Evolutionary conservation across 345 rosid genomes (phyloP).

Genomic region (Linum tenue): DNA sequence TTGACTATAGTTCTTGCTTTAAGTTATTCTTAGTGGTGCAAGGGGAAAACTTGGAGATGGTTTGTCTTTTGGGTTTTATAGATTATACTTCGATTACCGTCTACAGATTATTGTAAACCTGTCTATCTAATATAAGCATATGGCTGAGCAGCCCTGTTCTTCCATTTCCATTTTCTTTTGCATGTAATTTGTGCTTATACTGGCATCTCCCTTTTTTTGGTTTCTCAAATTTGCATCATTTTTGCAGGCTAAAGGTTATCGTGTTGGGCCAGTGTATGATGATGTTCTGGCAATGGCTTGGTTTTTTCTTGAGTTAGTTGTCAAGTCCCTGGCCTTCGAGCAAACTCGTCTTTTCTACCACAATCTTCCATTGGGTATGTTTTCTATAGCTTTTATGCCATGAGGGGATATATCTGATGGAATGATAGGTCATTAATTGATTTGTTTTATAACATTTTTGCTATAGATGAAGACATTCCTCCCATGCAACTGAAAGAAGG

Average conservation of each 20-base stretch:
- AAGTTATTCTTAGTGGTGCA: too few species aligned
- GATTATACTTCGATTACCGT: too few species aligned
- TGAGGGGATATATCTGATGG: too few species aligned
- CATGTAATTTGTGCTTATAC: background rate
- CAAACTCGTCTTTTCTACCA: constrained; percentile 85
- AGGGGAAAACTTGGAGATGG: too few species aligned
- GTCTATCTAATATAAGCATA: too few species aligned
- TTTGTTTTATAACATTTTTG: background rate
- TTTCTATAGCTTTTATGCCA: background rate
- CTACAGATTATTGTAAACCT: too few species aligned
- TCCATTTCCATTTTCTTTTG: too few species aligned
- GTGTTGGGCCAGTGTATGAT: constrained; percentile 99
- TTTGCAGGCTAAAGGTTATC: constrained; percentile 95
- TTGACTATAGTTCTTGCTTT: too few species aligned
- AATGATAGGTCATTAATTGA: background rate
- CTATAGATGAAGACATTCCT: constrained; percentile 90
- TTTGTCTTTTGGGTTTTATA: too few species aligned
- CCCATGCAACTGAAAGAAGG: constrained; percentile 96
- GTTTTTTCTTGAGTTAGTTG: constrained; percentile 98
- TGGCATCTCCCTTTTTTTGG: background rate
- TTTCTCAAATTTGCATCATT: background rate
- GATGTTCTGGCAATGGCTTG: constrained; percentile 99
- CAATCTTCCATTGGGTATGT: constrained; percentile 76
- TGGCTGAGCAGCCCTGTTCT: too few species aligned
- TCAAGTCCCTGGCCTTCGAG: constrained; percentile 97